phyloP scores from a whole-genome alignment of 331 rosid species.

The Acacia concinna region DNA sequence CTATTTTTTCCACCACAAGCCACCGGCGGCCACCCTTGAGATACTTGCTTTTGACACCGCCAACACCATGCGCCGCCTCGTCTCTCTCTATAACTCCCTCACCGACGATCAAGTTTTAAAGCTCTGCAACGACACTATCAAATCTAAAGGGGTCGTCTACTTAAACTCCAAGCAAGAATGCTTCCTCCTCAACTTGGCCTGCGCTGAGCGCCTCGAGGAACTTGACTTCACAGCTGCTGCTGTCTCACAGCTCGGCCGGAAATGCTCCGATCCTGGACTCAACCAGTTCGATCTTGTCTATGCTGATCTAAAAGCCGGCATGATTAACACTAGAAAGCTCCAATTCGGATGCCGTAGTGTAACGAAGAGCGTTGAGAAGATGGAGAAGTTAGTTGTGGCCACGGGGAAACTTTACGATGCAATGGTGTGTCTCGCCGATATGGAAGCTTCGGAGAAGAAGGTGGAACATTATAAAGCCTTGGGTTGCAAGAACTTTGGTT shows the following conservation, averaged over 20 bases:
- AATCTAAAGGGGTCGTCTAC: conserved; percentile 44
- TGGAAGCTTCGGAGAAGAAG: conserved; percentile 55
- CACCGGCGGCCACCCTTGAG: conserved; percentile 38
- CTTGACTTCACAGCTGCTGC: conserved; percentile 47
- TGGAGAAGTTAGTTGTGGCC: conserved; percentile 45
- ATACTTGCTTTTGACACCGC: conserved; percentile 69
- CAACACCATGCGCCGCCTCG: conserved; percentile 58
- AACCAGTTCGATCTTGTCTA: conserved; percentile 33
- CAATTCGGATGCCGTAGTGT: conserved; percentile 36
- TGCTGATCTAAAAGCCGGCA: conserved; percentile 37
- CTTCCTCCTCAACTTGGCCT: conserved; percentile 63
- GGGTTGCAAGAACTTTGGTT: conserved; percentile 26
- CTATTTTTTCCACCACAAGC: conserved; percentile 31
- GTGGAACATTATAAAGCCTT: conserved; percentile 34
- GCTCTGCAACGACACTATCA: conserved; percentile 37
- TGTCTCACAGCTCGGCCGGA: conserved; percentile 44
- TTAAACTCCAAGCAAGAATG: conserved; percentile 51
- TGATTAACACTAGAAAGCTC: conserved; percentile 23
- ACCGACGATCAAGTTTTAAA: conserved; percentile 41
- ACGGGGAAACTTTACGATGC: conserved; percentile 47
- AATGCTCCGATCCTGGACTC: conserved; percentile 36
- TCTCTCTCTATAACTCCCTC: conserved; percentile 59
- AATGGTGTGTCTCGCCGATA: conserved; percentile 41
- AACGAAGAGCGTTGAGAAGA: conserved; percentile 28
- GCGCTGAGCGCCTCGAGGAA: conserved; percentile 59